Base-by-base conservation (phyloP, 2,329 filamentous ascomycete species). In the Botrytis hyacinthi region DNA sequence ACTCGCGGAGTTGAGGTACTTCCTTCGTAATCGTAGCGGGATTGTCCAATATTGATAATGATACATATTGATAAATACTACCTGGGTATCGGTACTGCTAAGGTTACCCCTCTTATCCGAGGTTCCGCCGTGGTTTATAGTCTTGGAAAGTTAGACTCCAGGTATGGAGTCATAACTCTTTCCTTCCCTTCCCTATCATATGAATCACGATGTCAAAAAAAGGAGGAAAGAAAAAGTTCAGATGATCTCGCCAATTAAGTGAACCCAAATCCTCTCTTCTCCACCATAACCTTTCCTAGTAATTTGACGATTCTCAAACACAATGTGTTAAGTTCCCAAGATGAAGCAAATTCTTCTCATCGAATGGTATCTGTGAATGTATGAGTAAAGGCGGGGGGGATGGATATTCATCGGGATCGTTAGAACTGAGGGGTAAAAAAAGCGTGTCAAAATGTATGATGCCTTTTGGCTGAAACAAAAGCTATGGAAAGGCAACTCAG, bases 401-500 rank as follows among this genome's bases (percentile, higher is more conserved):
- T 16, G 32, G 48, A 54, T 37, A 54, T 54, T 54, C 65, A 32
- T 68, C 46, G 65, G 65, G 26, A 54, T 67, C 35, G 35, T 54
- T 54, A 26, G 63, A 22, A 68, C 46, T 54, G 65, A 68, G 66
- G 66, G 66, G 35, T 32, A 57, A 51, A 63, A 63, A 42, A 54
- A 42, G 46, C 22, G 35, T n/a, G 29, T 67, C 63, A 37, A 51
- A 46, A 51, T 37, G 65, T 54, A 57, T 57, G 60, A 71, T 71
- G 16, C 51, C 14, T 29, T 67, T 72, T 67, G 70, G 37, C 61
- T 67, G 70, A 67, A 67, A 67, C 46, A 37, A 32, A n/a, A 63
- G 37, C 37, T 29, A 66, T 72, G 61, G 66, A 26, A 59, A 35
- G n/a, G 20, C 60, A 59, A n/a, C 35, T 72, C 70, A 72, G 70